phyloP scores from a whole-genome alignment of 345 rosid species.

The Ricinus communis region DNA sequence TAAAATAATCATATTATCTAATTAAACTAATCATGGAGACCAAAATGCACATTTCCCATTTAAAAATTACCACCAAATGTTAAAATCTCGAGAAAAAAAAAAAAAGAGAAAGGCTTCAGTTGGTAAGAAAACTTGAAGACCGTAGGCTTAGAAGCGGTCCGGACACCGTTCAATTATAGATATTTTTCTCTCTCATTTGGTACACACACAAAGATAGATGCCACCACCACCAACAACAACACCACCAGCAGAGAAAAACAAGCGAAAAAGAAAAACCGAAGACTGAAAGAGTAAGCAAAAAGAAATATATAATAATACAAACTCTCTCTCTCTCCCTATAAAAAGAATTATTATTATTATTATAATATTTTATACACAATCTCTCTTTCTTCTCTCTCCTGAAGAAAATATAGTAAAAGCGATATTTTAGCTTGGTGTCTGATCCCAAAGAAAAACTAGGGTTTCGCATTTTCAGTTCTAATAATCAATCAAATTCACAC shows the following conservation, averaged over 20 bases:
- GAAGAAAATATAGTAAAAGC: constrained; percentile 1
- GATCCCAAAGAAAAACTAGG: constrained; percentile 18
- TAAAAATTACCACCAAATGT: too few relatives aligned
- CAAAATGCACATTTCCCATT: too few relatives aligned
- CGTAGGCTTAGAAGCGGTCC: background rate
- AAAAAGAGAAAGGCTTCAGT: background rate
- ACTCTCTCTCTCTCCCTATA: background rate
- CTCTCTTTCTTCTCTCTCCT: too few relatives aligned
- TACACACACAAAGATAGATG: background rate
- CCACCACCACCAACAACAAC: too few relatives aligned
- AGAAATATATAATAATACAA: too few relatives aligned
- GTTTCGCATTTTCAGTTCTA: constrained; percentile 10
- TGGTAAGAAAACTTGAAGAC: background rate
- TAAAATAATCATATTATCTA: too few relatives aligned
- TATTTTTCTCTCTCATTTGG: background rate
- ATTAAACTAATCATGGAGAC: too few relatives aligned
- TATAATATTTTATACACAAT: too few relatives aligned
- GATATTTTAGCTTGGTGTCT: constrained; percentile 21
- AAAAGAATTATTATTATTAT: too few relatives aligned
- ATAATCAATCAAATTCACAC: background rate
- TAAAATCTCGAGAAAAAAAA: too few relatives aligned
- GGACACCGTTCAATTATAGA: background rate
- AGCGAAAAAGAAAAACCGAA: background rate
- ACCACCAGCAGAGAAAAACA: too few relatives aligned
- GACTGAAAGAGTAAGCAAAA: background rate